A percentile compares a stretch with the other conserved stretches of the same genome.
These are phyloP conservation scores for Rhodomyrtus psidioides DNA, from an alignment of 441 rosid genomes.

Conservation along the genomic window DNA sequence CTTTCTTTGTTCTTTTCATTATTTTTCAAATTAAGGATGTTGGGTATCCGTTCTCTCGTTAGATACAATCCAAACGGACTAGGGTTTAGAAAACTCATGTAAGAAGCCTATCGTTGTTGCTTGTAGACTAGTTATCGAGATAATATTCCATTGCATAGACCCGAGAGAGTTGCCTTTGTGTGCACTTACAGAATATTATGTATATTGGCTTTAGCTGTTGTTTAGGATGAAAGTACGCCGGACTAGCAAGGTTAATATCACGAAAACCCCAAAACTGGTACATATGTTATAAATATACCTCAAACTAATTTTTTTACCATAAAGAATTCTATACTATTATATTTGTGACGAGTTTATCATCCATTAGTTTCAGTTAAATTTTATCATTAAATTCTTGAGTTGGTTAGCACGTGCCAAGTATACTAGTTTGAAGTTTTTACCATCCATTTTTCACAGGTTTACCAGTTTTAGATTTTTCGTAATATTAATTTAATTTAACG, in stretches of 20 bases:
- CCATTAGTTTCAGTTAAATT: too few species aligned
- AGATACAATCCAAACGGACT: not conserved
- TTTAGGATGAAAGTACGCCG: not conserved
- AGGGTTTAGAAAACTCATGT: not conserved
- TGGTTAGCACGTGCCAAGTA: too few species aligned
- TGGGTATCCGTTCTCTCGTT: not conserved
- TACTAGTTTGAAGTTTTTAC: too few species aligned
- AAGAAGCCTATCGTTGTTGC: not conserved
- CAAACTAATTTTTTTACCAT: too few species aligned
- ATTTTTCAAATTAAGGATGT: not conserved
- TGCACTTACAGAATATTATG: not conserved
- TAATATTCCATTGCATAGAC: not conserved
- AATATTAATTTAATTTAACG: too few species aligned
- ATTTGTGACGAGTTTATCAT: too few species aligned
- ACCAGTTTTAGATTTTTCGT: too few species aligned
- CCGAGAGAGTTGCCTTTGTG: not conserved
- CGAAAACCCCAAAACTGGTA: too few species aligned
- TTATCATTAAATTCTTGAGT: too few species aligned
- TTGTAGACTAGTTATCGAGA: not conserved
- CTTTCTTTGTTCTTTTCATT: not conserved
- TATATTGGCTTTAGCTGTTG: not conserved
- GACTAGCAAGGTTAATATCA: not conserved
- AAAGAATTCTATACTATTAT: too few species aligned
- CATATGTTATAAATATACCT: too few species aligned
- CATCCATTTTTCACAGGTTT: too few species aligned